Evolutionary conservation across 345 rosid genomes (phyloP).

Genomic region (Heritiera littoralis): DNA sequence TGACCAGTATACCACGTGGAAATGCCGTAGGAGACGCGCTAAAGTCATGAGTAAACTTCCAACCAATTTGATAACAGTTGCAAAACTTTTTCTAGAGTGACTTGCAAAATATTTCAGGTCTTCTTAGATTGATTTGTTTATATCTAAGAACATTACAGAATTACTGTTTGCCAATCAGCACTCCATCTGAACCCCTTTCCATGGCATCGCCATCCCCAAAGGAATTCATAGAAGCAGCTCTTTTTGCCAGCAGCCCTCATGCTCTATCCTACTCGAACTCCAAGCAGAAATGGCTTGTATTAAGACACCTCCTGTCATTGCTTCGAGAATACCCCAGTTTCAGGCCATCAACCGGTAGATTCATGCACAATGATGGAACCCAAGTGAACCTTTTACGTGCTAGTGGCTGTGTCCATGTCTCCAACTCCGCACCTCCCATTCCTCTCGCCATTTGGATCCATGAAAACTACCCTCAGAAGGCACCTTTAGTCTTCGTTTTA

Average conservation of each 20-base stretch:
- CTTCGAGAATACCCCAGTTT: slow-evolving; percentile 51
- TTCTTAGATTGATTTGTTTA: neutral
- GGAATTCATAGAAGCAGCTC: slow-evolving; percentile 65
- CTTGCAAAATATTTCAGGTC: neutral
- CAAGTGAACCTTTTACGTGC: slow-evolving; percentile 49
- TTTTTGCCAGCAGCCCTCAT: slow-evolving; percentile 37
- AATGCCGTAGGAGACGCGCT: neutral
- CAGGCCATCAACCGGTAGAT: slow-evolving; percentile 39
- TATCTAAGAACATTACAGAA: neutral
- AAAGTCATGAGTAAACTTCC: neutral
- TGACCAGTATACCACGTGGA: neutral
- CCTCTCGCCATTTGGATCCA: slow-evolving; percentile 67
- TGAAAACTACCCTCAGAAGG: slow-evolving; percentile 57
- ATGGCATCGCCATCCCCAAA: slow-evolving; percentile 51
- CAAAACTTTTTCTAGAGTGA: neutral
- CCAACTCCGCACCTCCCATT: slow-evolving; percentile 32
- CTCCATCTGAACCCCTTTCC: neutral
- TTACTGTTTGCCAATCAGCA: neutral
- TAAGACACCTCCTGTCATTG: slow-evolving; percentile 58
- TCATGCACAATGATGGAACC: slow-evolving; percentile 65
- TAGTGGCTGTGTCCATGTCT: slow-evolving; percentile 41
- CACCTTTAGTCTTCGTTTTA: slow-evolving; percentile 54
- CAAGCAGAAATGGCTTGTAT: slow-evolving; percentile 57
- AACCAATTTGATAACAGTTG: neutral
- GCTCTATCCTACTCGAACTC: slow-evolving; percentile 68